These are phyloP conservation scores for Arthrobotrys entomopaga DNA, from an alignment of 2,329 filamentous ascomycete species.

Conservation along the genomic window DNA sequence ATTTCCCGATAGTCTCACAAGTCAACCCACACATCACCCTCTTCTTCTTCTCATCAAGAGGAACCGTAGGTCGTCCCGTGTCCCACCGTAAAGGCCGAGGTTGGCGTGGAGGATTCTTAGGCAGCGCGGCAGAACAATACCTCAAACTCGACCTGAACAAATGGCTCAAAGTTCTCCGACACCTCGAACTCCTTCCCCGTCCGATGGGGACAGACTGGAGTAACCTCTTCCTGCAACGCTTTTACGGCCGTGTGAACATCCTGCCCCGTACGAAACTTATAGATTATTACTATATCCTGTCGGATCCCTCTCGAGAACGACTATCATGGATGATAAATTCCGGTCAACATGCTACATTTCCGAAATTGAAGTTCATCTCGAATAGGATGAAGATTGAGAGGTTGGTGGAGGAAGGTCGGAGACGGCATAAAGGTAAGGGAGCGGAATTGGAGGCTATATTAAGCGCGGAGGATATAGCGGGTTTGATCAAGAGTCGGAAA, in stretches of 20 bases:
- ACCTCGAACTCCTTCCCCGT: slow-evolving; percentile 88
- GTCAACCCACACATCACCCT: slow-evolving; percentile 98
- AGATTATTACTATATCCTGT: slow-evolving; percentile 87
- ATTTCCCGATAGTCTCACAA: slow-evolving; percentile 88
- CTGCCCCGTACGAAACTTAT: slow-evolving; percentile 84
- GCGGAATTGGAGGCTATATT: slow-evolving; percentile 70
- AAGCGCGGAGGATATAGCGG: slow-evolving; percentile 70
- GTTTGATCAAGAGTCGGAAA: slow-evolving; percentile 62
- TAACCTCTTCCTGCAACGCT: slow-evolving; percentile 93
- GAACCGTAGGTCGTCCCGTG: slow-evolving; percentile 89
- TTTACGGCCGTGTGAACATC: slow-evolving; percentile 93
- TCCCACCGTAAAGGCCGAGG: slow-evolving; percentile 92
- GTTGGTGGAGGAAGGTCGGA: slow-evolving; percentile 70
- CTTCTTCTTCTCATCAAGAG: slow-evolving; percentile 97
- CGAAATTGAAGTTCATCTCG: slow-evolving; percentile 88
- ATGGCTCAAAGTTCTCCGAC: slow-evolving; percentile 93
- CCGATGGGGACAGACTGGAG: slow-evolving; percentile 96
- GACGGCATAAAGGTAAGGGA: slow-evolving; percentile 66
- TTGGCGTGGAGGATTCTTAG: slow-evolving; percentile 95
- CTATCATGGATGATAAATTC: slow-evolving; percentile 89
- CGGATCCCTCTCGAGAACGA: slow-evolving; percentile 79
- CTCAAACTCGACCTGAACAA: slow-evolving; percentile 97
- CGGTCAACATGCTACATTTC: slow-evolving; percentile 87
- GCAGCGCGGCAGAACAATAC: slow-evolving; percentile 90
- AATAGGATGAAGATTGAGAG: slow-evolving; percentile 88